These are phyloP conservation scores for Onygenales sp. DNA, from an alignment of 2,329 filamentous ascomycete genomes.

Conservation along the genomic window DNA sequence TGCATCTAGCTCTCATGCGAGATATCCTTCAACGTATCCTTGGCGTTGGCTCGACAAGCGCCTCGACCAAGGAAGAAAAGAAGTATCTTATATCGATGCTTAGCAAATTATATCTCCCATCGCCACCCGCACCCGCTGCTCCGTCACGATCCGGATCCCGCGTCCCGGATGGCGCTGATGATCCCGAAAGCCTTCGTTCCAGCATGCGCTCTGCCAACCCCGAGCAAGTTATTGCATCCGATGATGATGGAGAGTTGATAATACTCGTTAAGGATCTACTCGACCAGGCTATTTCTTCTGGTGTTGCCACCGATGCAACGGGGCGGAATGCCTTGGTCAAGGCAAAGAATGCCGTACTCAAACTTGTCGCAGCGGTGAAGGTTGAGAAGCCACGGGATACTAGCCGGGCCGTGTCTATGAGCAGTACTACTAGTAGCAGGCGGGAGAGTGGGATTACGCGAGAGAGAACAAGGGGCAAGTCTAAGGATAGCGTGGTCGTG, in stretches of 20 bases:
- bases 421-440: background rate
- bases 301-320: constrained; percentile 31
- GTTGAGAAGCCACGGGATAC: background rate
- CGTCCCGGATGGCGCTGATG: constrained; percentile 51
- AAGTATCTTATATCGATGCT: constrained; percentile 71
- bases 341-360: constrained; percentile 34
- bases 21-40: constrained; percentile 68
- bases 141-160: constrained; percentile 32
- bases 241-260: constrained; percentile 43
- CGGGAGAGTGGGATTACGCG: background rate
- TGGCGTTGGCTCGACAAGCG: constrained; percentile 31
- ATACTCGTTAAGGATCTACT: constrained; percentile 50
- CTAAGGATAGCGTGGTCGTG: background rate
- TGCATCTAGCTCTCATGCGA: constrained; percentile 69
- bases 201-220: constrained; percentile 23
- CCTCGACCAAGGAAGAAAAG: constrained; percentile 60
- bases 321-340: constrained; percentile 38
- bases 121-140: constrained; percentile 52
- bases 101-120: constrained; percentile 70
- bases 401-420: background rate
- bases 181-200: constrained; percentile 48
- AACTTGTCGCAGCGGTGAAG: constrained; percentile 23
- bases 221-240: constrained; percentile 32
- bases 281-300: constrained; percentile 45
- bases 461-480: background rate